These are phyloP conservation scores for Candida insectalens DNA, from an alignment of 805 yeast species.

Conservation along the genomic window DNA sequence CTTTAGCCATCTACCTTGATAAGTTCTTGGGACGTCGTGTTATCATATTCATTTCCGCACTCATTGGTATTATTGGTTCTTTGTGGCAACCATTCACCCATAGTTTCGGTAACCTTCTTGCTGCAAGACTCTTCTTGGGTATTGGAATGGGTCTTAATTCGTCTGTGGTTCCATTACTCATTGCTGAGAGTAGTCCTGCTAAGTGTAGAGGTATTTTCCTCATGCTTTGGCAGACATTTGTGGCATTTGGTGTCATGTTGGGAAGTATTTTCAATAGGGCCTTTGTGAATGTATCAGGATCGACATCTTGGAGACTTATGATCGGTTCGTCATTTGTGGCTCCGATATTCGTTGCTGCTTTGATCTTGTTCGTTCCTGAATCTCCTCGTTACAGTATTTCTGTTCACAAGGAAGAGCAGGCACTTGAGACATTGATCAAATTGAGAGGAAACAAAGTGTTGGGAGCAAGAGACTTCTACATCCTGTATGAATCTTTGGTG, in stretches of 20 bases:
- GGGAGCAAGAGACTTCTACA: slow-evolving; percentile 62
- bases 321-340: slow-evolving; percentile 58
- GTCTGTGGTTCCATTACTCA: slow-evolving; percentile 60
- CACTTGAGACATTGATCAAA: slow-evolving; percentile 36
- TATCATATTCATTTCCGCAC: slow-evolving; percentile 54
- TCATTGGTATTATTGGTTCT: slow-evolving; percentile 47
- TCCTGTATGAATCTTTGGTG: slow-evolving; percentile 50
- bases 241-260: slow-evolving; percentile 63
- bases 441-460: slow-evolving; percentile 42
- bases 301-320: slow-evolving; percentile 61
- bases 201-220: slow-evolving; percentile 54
- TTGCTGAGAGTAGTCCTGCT: slow-evolving; percentile 57
- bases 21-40: slow-evolving; percentile 45
- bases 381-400: slow-evolving; percentile 34
- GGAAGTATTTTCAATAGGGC: slow-evolving; percentile 58
- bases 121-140: slow-evolving; percentile 54
- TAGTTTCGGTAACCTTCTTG: slow-evolving; percentile 57
- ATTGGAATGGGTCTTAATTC: slow-evolving; percentile 62
- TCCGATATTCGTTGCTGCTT: slow-evolving; percentile 45
- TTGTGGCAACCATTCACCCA: slow-evolving; percentile 56
- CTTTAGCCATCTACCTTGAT: slow-evolving; percentile 55
- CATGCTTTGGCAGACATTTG: slow-evolving; percentile 66
- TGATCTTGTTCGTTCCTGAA: slow-evolving; percentile 40
- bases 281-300: slow-evolving; percentile 40
- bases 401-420: slow-evolving; percentile 25